Evolutionary conservation across 176 grass and related monocot genomes (phyloP).

Genomic region (Rhynchospora tenuis): DNA sequence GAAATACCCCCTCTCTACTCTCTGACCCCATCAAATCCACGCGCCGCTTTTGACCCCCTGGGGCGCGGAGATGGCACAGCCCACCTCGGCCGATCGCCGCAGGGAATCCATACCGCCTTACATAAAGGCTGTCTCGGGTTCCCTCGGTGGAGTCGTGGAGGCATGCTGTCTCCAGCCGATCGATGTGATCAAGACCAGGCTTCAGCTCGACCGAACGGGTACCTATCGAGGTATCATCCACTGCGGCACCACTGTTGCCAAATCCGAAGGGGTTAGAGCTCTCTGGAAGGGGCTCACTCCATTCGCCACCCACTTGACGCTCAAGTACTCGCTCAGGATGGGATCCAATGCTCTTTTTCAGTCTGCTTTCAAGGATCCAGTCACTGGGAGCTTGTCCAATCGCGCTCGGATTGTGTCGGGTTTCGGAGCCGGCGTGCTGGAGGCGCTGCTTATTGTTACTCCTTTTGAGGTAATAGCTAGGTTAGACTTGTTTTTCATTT

Average conservation of each 20-base stretch:
- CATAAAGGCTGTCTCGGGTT: conserved; percentile 74
- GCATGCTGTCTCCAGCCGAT: conserved; percentile 97
- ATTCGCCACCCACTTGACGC: conserved; percentile 94
- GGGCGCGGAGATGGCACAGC: conserved; percentile 3
- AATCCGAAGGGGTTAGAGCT: conserved; percentile 71
- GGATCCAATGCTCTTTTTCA: conserved; percentile 91
- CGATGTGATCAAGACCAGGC: conserved; percentile 93
- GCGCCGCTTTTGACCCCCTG: too few relatives aligned
- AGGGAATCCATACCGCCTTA: conserved; percentile 42
- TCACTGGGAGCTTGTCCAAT: conserved; percentile 61
- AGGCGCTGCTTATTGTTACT: conserved; percentile 94
- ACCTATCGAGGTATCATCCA: conserved; percentile 68
- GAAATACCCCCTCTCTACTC: too few relatives aligned
- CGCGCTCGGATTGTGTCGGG: conserved; percentile 53
- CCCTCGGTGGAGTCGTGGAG: conserved; percentile 82
- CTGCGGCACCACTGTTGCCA: conserved; percentile 63
- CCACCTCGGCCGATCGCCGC: not conserved
- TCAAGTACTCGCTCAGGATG: conserved; percentile 96
- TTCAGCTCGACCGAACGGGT: conserved; percentile 75
- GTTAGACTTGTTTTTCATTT: not conserved
- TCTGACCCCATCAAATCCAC: too few relatives aligned
- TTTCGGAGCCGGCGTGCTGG: conserved; percentile 89
- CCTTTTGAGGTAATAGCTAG: conserved; percentile 71
- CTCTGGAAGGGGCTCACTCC: conserved; percentile 98
- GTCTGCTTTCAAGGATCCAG: conserved; percentile 79